These are phyloP conservation scores for Nicotiana rustica DNA, from an alignment of 305 asterid genomes.

Conservation along the genomic window DNA sequence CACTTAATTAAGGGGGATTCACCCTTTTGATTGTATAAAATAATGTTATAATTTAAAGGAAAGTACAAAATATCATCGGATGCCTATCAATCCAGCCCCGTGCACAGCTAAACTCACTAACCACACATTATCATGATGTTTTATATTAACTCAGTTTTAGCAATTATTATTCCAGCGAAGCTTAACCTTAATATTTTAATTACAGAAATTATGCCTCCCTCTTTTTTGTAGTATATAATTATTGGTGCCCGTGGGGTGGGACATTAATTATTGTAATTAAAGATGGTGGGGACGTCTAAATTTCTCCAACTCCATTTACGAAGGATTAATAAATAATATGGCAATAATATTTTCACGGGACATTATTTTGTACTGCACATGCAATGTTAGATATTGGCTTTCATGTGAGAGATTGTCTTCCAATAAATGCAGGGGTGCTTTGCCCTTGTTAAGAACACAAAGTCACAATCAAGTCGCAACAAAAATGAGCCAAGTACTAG, in stretches of 20 bases:
- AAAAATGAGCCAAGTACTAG: no score
- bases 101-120: constrained; percentile 32
- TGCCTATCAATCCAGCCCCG: constrained; percentile 29
- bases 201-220: neutral
- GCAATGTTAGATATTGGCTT: neutral
- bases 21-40: neutral
- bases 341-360: neutral
- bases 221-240: no score
- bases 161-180: constrained; percentile 31
- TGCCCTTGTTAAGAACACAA: no score
- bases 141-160: neutral
- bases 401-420: neutral
- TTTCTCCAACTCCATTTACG: neutral
- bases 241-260: neutral
- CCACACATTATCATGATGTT: constrained; percentile 15
- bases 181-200: neutral
- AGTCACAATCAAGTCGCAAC: no score
- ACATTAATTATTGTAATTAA: neutral
- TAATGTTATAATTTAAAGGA: neutral
- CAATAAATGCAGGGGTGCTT: constrained; percentile 6
- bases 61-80: constrained; percentile 30
- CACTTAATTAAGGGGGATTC: constrained; percentile 4
- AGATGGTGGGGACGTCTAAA: neutral
- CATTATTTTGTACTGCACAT: neutral
- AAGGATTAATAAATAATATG: neutral